These are phyloP conservation scores for Quambalaria eucalypti DNA, from an alignment of 1,284 basidiomycete species.

Conservation along the genomic window DNA sequence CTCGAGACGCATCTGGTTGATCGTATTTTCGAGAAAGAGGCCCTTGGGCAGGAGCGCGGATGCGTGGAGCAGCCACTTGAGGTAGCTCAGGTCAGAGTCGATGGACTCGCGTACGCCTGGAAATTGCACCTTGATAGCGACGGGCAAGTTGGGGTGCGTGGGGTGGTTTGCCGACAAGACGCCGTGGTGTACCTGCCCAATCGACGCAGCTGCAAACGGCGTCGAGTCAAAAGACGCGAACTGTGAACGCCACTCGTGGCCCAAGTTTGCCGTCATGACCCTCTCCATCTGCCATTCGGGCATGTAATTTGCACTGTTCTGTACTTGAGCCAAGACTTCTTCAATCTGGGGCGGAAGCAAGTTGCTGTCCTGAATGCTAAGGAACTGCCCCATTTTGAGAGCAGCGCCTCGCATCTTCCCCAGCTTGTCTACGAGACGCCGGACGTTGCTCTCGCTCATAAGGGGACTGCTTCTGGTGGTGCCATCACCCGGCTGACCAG, in stretches of 20 bases:
- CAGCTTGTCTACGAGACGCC: constrained; percentile 79
- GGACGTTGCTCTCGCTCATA: constrained; percentile 59
- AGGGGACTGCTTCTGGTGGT: constrained; percentile 3
- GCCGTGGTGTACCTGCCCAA: constrained; percentile 88
- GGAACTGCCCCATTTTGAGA: constrained; percentile 89
- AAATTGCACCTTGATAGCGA: constrained; percentile 94
- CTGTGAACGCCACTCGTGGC: constrained; percentile 62
- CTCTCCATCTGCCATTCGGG: constrained; percentile 91
- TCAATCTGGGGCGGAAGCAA: constrained; percentile 75
- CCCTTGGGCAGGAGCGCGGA: constrained; percentile 75
- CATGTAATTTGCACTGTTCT: constrained; percentile 96
- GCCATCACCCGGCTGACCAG: no score
- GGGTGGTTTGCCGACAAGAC: constrained; percentile 51
- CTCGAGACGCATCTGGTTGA: constrained; percentile 79
- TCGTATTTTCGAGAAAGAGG: constrained; percentile 65
- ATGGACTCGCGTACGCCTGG: constrained; percentile 83
- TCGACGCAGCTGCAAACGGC: constrained; percentile 91
- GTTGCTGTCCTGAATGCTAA: constrained; percentile 75
- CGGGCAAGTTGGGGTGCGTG: constrained; percentile 24
- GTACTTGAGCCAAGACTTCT: constrained; percentile 76
- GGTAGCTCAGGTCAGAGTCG: constrained; percentile 74
- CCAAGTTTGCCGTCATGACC: constrained; percentile 69
- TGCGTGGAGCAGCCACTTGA: constrained; percentile 72
- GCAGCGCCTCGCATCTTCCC: constrained; percentile 93
- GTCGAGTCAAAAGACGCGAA: constrained; percentile 73